Conservation (phyloP, 1,139 yeast species). For the Taphrina sp. region DNA sequence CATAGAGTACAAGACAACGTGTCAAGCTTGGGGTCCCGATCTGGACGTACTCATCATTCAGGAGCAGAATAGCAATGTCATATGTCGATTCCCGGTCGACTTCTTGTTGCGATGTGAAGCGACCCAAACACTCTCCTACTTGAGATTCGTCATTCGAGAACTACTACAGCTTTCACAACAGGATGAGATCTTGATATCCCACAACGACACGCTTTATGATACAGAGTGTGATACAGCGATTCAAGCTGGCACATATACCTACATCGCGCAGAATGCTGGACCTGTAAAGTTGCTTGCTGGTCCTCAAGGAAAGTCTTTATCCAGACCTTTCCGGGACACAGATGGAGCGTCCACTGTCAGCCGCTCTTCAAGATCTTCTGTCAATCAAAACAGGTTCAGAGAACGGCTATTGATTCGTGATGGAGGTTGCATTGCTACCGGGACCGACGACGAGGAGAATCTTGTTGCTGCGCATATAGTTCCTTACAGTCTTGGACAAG, state of each 20-base stretch:
- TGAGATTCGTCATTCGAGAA: not conserved
- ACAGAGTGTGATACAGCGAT: too few species aligned
- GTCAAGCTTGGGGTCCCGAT: not conserved
- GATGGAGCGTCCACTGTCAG: conserved; percentile 1
- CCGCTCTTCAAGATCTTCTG: conserved; percentile 3
- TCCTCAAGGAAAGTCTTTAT: not conserved
- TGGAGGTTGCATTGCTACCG: not conserved
- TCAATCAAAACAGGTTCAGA: not conserved
- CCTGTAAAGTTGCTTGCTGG: too few species aligned
- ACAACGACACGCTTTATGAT: too few species aligned
- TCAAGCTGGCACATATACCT: too few species aligned
- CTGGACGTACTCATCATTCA: not conserved
- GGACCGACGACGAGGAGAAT: not conserved
- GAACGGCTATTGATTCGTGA: not conserved
- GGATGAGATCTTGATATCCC: not conserved
- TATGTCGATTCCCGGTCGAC: not conserved
- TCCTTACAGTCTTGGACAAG: conserved; percentile 8
- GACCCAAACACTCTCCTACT: not conserved
- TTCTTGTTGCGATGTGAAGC: not conserved
- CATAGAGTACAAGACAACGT: not conserved
- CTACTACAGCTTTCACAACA: not conserved
- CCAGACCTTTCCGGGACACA: not conserved
- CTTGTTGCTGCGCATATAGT: conserved; percentile 4
- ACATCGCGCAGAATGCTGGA: too few species aligned
- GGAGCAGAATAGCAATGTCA: not conserved